These are phyloP conservation scores for Myriosclerotinia curreyana DNA, from an alignment of 2,329 filamentous ascomycete genomes.

Conservation along the genomic window DNA sequence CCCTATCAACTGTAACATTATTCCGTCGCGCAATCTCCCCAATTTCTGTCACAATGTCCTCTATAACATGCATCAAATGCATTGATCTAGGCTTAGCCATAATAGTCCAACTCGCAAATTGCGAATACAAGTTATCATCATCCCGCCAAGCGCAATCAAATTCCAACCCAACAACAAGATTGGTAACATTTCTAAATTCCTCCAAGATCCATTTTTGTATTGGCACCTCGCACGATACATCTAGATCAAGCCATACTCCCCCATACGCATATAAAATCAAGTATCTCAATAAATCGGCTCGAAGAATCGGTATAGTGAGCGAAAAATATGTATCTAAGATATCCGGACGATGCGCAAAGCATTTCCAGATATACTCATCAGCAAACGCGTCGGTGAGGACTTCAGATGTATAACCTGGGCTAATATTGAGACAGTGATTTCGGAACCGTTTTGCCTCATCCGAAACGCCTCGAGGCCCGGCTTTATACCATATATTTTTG, in stretches of 20 bases:
- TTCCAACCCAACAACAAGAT: constrained; percentile 3
- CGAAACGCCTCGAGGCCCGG: constrained; percentile 41
- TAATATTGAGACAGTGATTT: constrained; percentile 37
- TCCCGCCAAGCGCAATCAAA: constrained; percentile 1
- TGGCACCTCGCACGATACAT: constrained; percentile 49
- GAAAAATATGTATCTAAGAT: constrained; percentile 60
- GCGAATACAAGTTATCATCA: not conserved
- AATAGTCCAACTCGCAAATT: constrained; percentile 8
- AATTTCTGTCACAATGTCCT: not conserved
- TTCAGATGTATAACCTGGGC: constrained; percentile 34
- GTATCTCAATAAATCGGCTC: constrained; percentile 64
- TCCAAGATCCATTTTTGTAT: constrained; percentile 60
- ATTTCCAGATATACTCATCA: not conserved
- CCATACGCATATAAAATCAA: constrained; percentile 60
- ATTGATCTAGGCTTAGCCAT: not conserved
- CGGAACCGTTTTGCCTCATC: constrained; percentile 38
- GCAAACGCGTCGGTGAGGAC: constrained; percentile 34
- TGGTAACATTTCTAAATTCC: constrained; percentile 45
- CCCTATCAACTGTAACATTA: not conserved
- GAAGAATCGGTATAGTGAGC: constrained; percentile 62
- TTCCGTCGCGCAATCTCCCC: not conserved
- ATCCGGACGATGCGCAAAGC: constrained; percentile 52
- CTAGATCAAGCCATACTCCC: constrained; percentile 57
- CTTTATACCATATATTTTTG: constrained; percentile 43
- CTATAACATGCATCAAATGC: not conserved